A percentile compares a stretch with the other conserved stretches of the same genome.
Conservation (phyloP, 1,139 yeast genomes). For the Yamadazyma pseudoaaseri region DNA sequence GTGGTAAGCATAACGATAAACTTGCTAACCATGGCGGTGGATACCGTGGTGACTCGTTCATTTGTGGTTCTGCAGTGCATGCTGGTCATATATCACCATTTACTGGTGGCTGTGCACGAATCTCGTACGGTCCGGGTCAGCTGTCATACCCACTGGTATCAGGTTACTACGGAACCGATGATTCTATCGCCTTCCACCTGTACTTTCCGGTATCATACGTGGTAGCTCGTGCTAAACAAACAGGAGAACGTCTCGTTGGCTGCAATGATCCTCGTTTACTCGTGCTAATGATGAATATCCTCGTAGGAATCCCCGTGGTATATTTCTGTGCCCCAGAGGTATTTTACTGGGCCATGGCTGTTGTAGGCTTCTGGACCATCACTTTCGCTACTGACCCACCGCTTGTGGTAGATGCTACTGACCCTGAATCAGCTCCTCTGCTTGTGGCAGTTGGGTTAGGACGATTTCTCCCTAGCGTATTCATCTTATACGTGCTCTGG, state of each 20-base stretch:
- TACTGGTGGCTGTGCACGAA: slow-evolving; percentile 78
- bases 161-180: slow-evolving; percentile 51
- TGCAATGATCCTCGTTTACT: slow-evolving; percentile 68
- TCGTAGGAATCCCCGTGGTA: slow-evolving; percentile 60
- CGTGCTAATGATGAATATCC: slow-evolving; percentile 55
- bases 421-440: slow-evolving; percentile 53
- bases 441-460: slow-evolving; percentile 71
- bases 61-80: slow-evolving; percentile 90
- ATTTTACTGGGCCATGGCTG: slow-evolving; percentile 59
- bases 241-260: not conserved
- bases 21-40: slow-evolving; percentile 5
- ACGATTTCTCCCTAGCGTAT: slow-evolving; percentile 72
- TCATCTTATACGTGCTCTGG: slow-evolving; percentile 77
- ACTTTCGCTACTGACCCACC: slow-evolving; percentile 86
- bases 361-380: slow-evolving; percentile 87
- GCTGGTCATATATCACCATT: slow-evolving; percentile 74
- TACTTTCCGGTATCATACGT: slow-evolving; percentile 65
- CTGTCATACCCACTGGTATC: slow-evolving; percentile 41
- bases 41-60: slow-evolving; percentile 84
- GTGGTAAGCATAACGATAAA: too few relatives aligned
- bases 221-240: not conserved
- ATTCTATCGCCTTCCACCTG: slow-evolving; percentile 63
- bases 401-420: slow-evolving; percentile 50
- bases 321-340: slow-evolving; percentile 53
- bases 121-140: slow-evolving; percentile 60